These are phyloP conservation scores for Mitragyna speciosa DNA, from an alignment of 257 asterid genomes.

Conservation along the genomic window DNA sequence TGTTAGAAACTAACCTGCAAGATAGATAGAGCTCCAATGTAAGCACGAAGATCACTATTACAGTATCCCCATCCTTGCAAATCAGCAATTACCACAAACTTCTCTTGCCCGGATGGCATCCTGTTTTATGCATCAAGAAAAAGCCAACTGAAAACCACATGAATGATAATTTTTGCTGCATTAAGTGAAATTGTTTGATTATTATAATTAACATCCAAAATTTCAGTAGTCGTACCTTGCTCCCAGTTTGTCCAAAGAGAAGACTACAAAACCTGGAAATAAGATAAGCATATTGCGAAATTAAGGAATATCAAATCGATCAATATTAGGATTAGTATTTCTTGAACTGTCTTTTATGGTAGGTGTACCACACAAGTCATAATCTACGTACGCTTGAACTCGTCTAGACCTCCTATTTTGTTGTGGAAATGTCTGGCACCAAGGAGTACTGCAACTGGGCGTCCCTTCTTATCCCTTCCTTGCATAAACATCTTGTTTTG, in stretches of 20 bases:
- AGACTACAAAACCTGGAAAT: conserved; percentile 66
- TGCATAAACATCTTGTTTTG: conserved; percentile 72
- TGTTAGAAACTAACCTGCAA: conserved; percentile 50
- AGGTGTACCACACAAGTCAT: not conserved
- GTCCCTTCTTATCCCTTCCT: conserved; percentile 66
- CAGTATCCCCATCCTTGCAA: conserved; percentile 69
- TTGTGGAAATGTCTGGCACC: conserved; percentile 54
- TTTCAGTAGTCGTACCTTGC: conserved; percentile 46
- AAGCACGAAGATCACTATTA: conserved; percentile 67
- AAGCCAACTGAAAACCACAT: not conserved
- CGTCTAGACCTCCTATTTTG: conserved; percentile 58
- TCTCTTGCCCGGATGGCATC: conserved; percentile 53
- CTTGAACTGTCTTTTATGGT: not conserved
- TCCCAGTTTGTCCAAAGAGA: conserved; percentile 59
- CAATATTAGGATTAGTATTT: not conserved
- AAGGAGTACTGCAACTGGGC: conserved; percentile 59
- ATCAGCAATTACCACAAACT: conserved; percentile 78
- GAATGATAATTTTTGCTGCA: not conserved
- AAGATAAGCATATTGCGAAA: not conserved
- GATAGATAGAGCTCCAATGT: conserved; percentile 54
- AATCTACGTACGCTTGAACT: conserved; percentile 61
- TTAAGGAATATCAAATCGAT: not conserved
- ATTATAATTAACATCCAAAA: not conserved
- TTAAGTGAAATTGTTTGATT: not conserved
- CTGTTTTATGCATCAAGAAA: conserved; percentile 34